Evolutionary conservation across 2,329 filamentous ascomycete genomes (phyloP).

Genomic region (Ophiostoma angusticollis): DNA sequence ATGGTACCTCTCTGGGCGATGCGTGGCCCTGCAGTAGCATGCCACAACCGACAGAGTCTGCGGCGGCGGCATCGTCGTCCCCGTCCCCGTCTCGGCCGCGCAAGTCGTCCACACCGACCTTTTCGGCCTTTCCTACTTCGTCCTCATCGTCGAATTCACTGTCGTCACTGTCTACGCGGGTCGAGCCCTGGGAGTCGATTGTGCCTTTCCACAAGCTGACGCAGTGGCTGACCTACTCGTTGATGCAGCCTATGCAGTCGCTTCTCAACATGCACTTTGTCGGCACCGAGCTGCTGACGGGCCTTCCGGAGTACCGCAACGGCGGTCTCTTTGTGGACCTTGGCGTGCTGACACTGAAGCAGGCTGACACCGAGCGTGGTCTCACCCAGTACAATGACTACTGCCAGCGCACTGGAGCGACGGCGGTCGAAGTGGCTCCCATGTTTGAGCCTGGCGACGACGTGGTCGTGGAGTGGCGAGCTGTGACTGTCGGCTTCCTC

Average conservation of each 20-base stretch:
- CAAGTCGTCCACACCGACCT: slow-evolving; percentile 34
- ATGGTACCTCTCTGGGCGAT: slow-evolving; percentile 78
- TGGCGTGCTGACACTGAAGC: slow-evolving; percentile 53
- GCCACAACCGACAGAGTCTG: slow-evolving; percentile 35
- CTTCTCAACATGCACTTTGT: slow-evolving; percentile 38
- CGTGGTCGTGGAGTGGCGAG: slow-evolving; percentile 54
- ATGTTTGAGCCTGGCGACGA: slow-evolving; percentile 48
- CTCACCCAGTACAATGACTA: slow-evolving; percentile 44
- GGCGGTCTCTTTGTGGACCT: slow-evolving; percentile 79
- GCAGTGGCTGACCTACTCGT: slow-evolving; percentile 87
- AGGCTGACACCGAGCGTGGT: slow-evolving; percentile 29
- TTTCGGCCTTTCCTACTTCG: slow-evolving; percentile 33
- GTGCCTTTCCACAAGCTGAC: slow-evolving; percentile 60
- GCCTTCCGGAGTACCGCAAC: slow-evolving; percentile 84
- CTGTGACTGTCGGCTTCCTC: slow-evolving; percentile 46
- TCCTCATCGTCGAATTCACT: slow-evolving; percentile 16
- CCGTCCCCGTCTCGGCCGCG: no score
- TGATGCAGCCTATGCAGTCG: slow-evolving; percentile 53
- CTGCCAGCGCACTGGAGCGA: slow-evolving; percentile 57
- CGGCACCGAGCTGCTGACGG: slow-evolving; percentile 66
- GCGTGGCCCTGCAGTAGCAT: slow-evolving; percentile 85
- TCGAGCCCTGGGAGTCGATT: slow-evolving; percentile 64
- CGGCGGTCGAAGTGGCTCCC: slow-evolving; percentile 40
- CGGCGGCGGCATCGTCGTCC: no score
- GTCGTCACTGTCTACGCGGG: slow-evolving; percentile 23